A percentile compares a stretch with the other conserved stretches of the same genome.
Evolutionary conservation across 208 protist genomes (phyloP).

Genomic region (Angomonas desouzai): DNA sequence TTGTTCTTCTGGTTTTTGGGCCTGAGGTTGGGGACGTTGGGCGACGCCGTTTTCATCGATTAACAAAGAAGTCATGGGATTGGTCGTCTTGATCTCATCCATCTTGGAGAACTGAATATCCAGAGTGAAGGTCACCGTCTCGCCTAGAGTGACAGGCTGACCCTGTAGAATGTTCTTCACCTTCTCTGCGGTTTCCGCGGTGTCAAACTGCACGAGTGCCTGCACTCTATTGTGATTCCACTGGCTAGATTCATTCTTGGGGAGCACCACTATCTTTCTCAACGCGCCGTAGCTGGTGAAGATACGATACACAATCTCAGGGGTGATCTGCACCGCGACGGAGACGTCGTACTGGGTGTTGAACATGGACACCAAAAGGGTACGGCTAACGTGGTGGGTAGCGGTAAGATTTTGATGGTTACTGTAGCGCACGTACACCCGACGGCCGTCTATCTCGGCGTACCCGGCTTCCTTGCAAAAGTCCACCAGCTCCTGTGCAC

Average conservation of each 20-base stretch:
- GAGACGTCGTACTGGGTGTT: slow-evolving; percentile 91
- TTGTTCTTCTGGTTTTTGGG: neutral
- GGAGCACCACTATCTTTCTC: slow-evolving; percentile 87
- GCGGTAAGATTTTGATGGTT: slow-evolving; percentile 87
- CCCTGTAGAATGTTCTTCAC: slow-evolving; percentile 90
- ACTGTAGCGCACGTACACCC: slow-evolving; percentile 92
- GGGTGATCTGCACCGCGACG: slow-evolving; percentile 75
- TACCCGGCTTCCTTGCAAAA: slow-evolving; percentile 84
- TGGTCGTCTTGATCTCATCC: slow-evolving; percentile 89
- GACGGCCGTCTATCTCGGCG: slow-evolving; percentile 85
- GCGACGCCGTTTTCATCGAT: slow-evolving; percentile 67
- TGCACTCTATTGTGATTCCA: slow-evolving; percentile 90
- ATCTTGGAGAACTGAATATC: slow-evolving; percentile 91
- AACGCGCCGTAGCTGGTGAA: slow-evolving; percentile 86
- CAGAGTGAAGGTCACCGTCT: slow-evolving; percentile 85
- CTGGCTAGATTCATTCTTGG: slow-evolving; percentile 88
- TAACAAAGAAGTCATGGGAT: slow-evolving; percentile 72
- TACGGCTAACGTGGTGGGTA: slow-evolving; percentile 83
- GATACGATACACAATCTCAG: slow-evolving; percentile 89
- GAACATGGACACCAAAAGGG: slow-evolving; percentile 90
- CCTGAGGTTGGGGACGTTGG: slow-evolving; percentile 32
- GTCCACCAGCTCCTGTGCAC: slow-evolving; percentile 86
- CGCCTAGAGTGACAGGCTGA: slow-evolving; percentile 86
- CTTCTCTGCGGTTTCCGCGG: slow-evolving; percentile 64
- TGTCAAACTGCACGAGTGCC: slow-evolving; percentile 89